Base-by-base conservation (phyloP, 129 eudicot genomes). In the Pulicaria dysenterica region DNA sequence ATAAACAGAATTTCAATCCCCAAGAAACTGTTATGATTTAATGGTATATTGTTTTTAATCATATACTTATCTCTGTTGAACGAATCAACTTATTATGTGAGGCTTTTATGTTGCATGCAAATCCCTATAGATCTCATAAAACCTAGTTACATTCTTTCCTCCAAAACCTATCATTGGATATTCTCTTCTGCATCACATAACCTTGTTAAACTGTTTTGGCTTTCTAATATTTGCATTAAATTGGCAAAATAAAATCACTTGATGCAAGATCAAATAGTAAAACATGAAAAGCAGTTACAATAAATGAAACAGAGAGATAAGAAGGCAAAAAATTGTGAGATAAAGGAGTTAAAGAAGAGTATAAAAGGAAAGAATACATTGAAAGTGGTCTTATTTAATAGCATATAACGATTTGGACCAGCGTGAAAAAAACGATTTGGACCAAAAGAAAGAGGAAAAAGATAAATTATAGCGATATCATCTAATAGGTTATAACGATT, bases 81-180 rank as follows among this genome's bases (percentile, higher is more conserved):
- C 24, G 11, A 24, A 65, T 65, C 38, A 65, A 45, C 38, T 45
- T 48, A 24, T 46, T 42, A 24, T 5, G 42, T 19, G 42, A 45
- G 6, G 42, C 56, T 24, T 65, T 54, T 46, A 65, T 46, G 43
- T 44, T 46, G 19, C 41, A 10, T 19, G 17, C 12, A 19, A 45
- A 65, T 61, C 71, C 17, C 43, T 65, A 49, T n/a, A 34, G 63
- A 58, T 58, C 63, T 58, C 63, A 58, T 19, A 58, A 4, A 11
- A 34, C 63, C 8, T 53, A 54, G 15, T 4, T 24, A 42, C 71
- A 65, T 45, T 0, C 17, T 65, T 5, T 19, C 38, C n/a, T 42
- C 70, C 40, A 24, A 65, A 65, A 45, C 55, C 17, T 24, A 19
- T 19, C 55, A 45, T 45, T 24, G 41, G 41, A 65, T 45, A 9